Evolutionary conservation across 768 basidiomycete species (phyloP), one percentile per base, ranked within the genome.

Genomic region (Russula abietina): DNA sequence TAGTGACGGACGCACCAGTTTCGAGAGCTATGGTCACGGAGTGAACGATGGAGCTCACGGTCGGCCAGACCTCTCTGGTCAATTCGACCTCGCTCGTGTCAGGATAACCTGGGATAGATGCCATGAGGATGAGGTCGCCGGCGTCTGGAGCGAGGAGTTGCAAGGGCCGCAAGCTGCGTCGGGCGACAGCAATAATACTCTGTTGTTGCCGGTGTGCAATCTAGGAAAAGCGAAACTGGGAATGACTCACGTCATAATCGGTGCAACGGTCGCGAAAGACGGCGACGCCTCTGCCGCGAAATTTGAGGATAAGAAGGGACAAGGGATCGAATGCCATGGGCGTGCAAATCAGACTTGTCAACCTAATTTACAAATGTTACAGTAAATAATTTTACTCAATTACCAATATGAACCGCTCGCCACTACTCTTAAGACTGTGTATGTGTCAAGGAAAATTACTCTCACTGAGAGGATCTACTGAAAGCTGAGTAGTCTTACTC

Each of bases 261-360:
- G 12, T 6, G 45, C 62, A 55, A 17, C 41, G 2, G 6, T 41
- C 17, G 4, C 52, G 52, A 49, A 32, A 5, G 1, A 63, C 57
- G 6, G 46, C 57, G 45, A 63, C 46, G n/a, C 33, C 33, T 36
- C 57, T 63, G 14, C 52, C 57, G 4, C 39, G 53, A 24, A 32
- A 59, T 24, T 49, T 59, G 22, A 63, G 14, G 22, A 51, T n/a
- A 22, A 63, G 62, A 32, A 41, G 36, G 14, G 57, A 36, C 1
- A 36, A 14, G 8, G 55, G 61, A 8, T 36, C n/a, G 28, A 57
- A 62, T 30, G 28, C 28, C 28, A 30, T 30, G 28, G 28, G 28
- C n/a, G n/a, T n/a, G n/a, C n/a, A n/a, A n/a, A 30, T 30, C 28
- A 5, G 28, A 30, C 28, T 30, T 30, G 28, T 5, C 28, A n/a